These are phyloP conservation scores for Collybia nuda DNA, from an alignment of 768 basidiomycete genomes.

Conservation along the genomic window DNA sequence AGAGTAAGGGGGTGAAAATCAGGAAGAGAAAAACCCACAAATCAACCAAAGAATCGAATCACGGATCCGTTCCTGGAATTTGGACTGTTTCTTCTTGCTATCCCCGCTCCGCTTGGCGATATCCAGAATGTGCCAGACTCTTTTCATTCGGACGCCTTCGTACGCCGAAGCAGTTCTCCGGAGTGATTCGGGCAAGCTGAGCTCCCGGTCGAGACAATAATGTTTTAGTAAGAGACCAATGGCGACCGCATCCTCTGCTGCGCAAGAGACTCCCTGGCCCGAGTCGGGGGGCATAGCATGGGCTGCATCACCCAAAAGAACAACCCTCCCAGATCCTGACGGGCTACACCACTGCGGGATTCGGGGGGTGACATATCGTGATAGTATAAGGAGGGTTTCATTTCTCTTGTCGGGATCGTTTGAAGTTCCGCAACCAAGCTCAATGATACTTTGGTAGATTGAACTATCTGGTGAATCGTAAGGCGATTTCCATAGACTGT, in stretches of 20 bases:
- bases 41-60: conserved; percentile 31
- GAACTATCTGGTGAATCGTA: conserved; percentile 22
- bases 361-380: conserved; percentile 33
- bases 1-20: background rate
- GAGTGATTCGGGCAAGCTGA: conserved; percentile 12
- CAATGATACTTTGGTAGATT: conserved; percentile 25
- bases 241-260: conserved; percentile 37
- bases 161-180: conserved; percentile 25
- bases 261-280: conserved; percentile 40
- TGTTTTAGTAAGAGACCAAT: conserved; percentile 34
- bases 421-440: conserved; percentile 20
- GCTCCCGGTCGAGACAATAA: conserved; percentile 14
- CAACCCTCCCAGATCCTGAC: conserved; percentile 28
- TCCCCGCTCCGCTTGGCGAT: conserved; percentile 28
- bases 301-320: conserved; percentile 43
- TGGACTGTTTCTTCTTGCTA: conserved; percentile 27
- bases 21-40: conserved; percentile 21
- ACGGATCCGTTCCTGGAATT: conserved; percentile 29
- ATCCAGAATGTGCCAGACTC: conserved; percentile 30
- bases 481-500: conserved; percentile 33
- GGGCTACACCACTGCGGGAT: conserved; percentile 33
- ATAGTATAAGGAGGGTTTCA: conserved; percentile 29
- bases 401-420: conserved; percentile 8
- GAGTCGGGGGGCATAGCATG: conserved; percentile 43
- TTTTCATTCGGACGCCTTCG: conserved; percentile 31